phyloP scores from a whole-genome alignment of 2,329 filamentous ascomycete species.

The Penicillium hesseltinei region DNA sequence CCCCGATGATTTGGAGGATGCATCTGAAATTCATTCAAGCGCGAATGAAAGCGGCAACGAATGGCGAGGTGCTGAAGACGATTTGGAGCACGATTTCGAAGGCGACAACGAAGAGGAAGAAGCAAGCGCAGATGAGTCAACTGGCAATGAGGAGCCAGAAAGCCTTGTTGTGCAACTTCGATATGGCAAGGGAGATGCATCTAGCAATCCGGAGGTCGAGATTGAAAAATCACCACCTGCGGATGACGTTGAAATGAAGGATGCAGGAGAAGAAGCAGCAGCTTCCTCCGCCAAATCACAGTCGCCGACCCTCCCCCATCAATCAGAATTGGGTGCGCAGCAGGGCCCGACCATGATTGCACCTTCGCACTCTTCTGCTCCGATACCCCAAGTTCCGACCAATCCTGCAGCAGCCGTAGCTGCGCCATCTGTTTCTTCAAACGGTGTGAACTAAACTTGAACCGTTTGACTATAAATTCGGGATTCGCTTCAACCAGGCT shows the following conservation, averaged over 20 bases:
- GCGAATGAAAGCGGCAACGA: constrained; percentile 62
- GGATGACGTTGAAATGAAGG: constrained; percentile 15
- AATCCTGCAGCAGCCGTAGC: constrained; percentile 5
- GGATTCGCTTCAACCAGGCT: background rate
- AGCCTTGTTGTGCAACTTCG: constrained; percentile 74
- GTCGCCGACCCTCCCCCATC: background rate
- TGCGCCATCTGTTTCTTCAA: constrained; percentile 4
- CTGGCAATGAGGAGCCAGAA: constrained; percentile 51
- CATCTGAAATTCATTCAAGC: constrained; percentile 57
- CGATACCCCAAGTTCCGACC: background rate
- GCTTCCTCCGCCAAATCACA: background rate
- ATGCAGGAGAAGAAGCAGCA: constrained; percentile 4
- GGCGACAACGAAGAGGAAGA: constrained; percentile 45
- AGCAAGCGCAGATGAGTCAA: constrained; percentile 44
- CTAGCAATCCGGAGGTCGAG: constrained; percentile 17
- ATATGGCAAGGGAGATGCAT: constrained; percentile 37
- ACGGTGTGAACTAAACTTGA: constrained; percentile 9
- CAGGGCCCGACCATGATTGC: background rate
- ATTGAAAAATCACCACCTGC: constrained; percentile 22
- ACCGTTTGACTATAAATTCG: background rate
- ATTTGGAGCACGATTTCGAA: constrained; percentile 67
- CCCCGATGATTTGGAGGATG: constrained; percentile 64
- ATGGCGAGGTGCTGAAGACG: constrained; percentile 73
- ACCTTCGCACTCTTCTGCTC: background rate
- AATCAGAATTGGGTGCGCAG: background rate